phyloP scores from a whole-genome alignment of 768 basidiomycete genomes.

The Tubosaeta brunneosetosa region DNA sequence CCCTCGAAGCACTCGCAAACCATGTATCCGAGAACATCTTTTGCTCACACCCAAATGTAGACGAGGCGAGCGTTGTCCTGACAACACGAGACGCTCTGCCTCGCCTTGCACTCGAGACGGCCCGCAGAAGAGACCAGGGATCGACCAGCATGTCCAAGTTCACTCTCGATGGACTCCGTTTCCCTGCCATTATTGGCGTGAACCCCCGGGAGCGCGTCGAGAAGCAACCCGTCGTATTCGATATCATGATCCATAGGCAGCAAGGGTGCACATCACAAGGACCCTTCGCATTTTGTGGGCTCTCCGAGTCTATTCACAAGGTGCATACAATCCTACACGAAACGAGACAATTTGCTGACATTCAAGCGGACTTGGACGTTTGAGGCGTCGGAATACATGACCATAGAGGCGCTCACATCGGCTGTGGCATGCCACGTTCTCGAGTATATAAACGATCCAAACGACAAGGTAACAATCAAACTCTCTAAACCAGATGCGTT shows the following conservation, averaged over 20 bases:
- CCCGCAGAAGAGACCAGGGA: slow-evolving; percentile 20
- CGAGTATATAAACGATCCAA: slow-evolving; percentile 15
- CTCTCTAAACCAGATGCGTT: slow-evolving; percentile 71
- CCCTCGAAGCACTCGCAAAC: slow-evolving; percentile 45
- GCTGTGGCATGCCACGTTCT: slow-evolving; percentile 48
- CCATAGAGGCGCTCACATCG: slow-evolving; percentile 68
- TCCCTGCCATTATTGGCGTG: slow-evolving; percentile 61
- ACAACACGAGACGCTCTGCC: slow-evolving; percentile 44
- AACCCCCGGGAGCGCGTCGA: slow-evolving; percentile 61
- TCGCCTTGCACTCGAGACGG: slow-evolving; percentile 42
- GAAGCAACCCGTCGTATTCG: slow-evolving; percentile 55
- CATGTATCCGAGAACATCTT: slow-evolving; percentile 39
- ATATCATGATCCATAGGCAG: slow-evolving; percentile 36
- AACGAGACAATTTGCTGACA: background rate
- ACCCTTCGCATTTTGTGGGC: slow-evolving; percentile 11
- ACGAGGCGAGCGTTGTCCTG: slow-evolving; percentile 40
- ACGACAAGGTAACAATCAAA: slow-evolving; percentile 43
- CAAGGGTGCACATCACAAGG: background rate
- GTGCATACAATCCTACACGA: background rate
- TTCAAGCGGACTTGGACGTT: slow-evolving; percentile 38
- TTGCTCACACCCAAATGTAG: slow-evolving; percentile 28
- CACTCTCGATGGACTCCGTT: slow-evolving; percentile 38
- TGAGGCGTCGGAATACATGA: slow-evolving; percentile 46
- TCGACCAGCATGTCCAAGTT: slow-evolving; percentile 20
- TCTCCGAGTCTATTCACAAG: slow-evolving; percentile 33